Evolutionary conservation across 805 yeast species (phyloP).

Genomic region (Teunomyces barrocoloradensis): DNA sequence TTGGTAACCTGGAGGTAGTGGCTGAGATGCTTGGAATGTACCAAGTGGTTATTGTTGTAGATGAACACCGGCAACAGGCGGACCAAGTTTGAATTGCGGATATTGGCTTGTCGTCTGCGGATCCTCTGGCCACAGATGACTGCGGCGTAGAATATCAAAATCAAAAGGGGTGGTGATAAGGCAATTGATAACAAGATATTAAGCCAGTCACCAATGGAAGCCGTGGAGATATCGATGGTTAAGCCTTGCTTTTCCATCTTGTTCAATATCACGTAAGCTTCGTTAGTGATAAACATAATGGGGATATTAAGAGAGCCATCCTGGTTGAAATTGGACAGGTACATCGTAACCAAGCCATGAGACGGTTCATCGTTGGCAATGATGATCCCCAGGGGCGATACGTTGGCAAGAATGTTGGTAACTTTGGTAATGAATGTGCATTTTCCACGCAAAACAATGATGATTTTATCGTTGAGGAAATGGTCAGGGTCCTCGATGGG

Average conservation of each 20-base stretch:
- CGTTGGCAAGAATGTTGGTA: conserved; percentile 33
- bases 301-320: conserved; percentile 42
- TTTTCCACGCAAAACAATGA: conserved; percentile 25
- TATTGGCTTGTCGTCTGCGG: conserved; percentile 24
- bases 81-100: conserved; percentile 31
- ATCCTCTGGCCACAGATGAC: conserved; percentile 29
- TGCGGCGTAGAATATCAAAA: conserved; percentile 30
- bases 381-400: conserved; percentile 49
- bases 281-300: conserved; percentile 49
- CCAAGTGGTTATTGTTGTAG: conserved; percentile 34
- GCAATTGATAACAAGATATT: conserved; percentile 41
- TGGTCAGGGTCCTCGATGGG: conserved; percentile 10
- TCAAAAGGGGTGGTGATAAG: conserved; percentile 41
- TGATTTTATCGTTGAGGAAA: conserved; percentile 21
- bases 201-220: conserved; percentile 36
- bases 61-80: conserved; percentile 37
- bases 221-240: conserved; percentile 25
- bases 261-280: conserved; percentile 29
- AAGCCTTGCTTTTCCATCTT: conserved; percentile 9
- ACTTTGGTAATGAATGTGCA: conserved; percentile 53
- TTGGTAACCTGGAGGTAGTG: conserved; percentile 30
- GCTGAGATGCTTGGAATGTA: conserved; percentile 22
- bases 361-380: conserved; percentile 53
- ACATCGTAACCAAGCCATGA: conserved; percentile 54
- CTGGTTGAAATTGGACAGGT: conserved; percentile 43